Conservation (phyloP, 768 basidiomycete genomes). For the Lentinula aciculospora region DNA sequence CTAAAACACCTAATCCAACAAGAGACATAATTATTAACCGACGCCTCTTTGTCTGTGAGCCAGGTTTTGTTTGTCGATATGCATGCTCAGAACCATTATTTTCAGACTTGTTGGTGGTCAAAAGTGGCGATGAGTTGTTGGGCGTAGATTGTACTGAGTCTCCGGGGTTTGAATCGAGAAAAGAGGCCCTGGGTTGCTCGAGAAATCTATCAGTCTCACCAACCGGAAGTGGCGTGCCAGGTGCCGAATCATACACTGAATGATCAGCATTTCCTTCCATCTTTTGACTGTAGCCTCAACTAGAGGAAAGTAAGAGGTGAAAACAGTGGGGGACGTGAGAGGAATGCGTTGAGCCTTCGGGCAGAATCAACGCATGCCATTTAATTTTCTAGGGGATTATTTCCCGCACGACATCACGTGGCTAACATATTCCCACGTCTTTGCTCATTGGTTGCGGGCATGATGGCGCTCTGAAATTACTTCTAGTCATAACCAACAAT, state of each 20-base stretch:
- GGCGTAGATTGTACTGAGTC: conserved; percentile 9
- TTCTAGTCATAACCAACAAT: too few species aligned
- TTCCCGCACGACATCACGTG: too few species aligned
- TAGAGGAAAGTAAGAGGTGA: neutral
- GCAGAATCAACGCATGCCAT: neutral
- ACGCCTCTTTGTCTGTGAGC: conserved; percentile 7
- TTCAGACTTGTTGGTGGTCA: conserved; percentile 15
- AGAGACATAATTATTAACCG: conserved; percentile 16
- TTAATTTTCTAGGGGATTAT: too few species aligned
- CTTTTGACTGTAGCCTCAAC: neutral
- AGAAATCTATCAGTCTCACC: conserved; percentile 2
- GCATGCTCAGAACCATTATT: conserved; percentile 2
- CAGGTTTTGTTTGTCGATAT: neutral
- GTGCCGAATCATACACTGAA: neutral
- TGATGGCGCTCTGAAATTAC: too few species aligned
- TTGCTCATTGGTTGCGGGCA: too few species aligned
- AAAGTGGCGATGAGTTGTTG: conserved; percentile 18
- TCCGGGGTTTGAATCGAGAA: neutral
- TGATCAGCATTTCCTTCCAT: neutral
- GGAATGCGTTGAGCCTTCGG: neutral
- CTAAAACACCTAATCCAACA: conserved; percentile 30
- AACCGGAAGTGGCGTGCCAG: neutral
- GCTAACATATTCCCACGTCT: neutral
- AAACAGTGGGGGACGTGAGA: neutral
- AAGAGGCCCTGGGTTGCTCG: conserved; percentile 6